phyloP scores from a whole-genome alignment of 1,284 basidiomycete species.

The Naganishia albida region DNA sequence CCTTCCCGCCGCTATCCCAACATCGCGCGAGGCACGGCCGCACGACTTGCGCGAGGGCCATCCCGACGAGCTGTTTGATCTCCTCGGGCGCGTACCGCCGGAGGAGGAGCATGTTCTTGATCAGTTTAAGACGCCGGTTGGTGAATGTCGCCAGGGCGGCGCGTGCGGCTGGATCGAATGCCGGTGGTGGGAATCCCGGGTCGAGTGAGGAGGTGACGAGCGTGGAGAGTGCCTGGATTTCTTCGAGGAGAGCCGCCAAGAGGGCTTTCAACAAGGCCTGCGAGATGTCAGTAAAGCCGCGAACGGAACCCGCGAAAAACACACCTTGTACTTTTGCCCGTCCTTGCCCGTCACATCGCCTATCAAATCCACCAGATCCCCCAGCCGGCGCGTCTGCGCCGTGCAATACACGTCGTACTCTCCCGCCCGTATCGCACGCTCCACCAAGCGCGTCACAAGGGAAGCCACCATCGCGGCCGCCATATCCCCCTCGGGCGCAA shows the following conservation, averaged over 20 bases:
- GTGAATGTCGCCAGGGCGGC: slow-evolving; percentile 72
- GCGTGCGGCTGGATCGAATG: slow-evolving; percentile 75
- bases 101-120: slow-evolving; percentile 73
- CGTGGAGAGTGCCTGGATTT: slow-evolving; percentile 58
- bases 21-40: slow-evolving; percentile 69
- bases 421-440: slow-evolving; percentile 68
- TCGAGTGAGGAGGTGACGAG: slow-evolving; percentile 48
- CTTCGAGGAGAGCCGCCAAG: slow-evolving; percentile 62
- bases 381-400: slow-evolving; percentile 64
- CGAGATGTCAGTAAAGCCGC: slow-evolving; percentile 24
- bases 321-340: slow-evolving; percentile 66
- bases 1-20: slow-evolving; percentile 86
- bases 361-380: slow-evolving; percentile 78
- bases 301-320: slow-evolving; percentile 36
- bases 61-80: slow-evolving; percentile 61
- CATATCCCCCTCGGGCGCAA: slow-evolving; percentile 84
- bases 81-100: slow-evolving; percentile 68
- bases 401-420: slow-evolving; percentile 79
- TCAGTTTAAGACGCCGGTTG: slow-evolving; percentile 68
- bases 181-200: slow-evolving; percentile 54
- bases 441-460: slow-evolving; percentile 73
- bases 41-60: slow-evolving; percentile 65
- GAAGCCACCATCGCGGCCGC: slow-evolving; percentile 84
- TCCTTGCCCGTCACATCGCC: slow-evolving; percentile 71
- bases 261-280: slow-evolving; percentile 71